phyloP scores from a whole-genome alignment of 495 filamentous ascomycete species.

The Tuber microsphaerosporum region DNA sequence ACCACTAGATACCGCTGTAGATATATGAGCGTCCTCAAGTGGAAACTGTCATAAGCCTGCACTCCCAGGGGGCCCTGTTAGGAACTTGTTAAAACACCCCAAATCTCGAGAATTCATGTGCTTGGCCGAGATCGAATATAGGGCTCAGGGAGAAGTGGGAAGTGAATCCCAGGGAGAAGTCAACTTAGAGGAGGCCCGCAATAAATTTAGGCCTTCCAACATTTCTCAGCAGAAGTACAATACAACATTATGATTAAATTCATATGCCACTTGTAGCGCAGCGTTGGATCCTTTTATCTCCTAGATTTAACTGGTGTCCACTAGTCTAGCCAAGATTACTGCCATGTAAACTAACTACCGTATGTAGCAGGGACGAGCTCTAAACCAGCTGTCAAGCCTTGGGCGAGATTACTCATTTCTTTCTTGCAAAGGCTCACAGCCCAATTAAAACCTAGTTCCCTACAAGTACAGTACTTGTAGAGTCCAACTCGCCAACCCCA shows the following conservation, averaged over 20 bases:
- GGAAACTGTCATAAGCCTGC: background rate
- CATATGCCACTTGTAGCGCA: no score
- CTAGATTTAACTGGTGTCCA: no score
- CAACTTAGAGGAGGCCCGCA: background rate
- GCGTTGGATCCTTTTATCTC: no score
- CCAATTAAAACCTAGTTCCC: no score
- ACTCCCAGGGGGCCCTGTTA: background rate
- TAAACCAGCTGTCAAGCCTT: background rate
- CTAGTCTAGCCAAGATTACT: no score
- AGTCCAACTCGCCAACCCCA: no score
- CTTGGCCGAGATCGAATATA: background rate
- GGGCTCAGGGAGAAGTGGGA: background rate
- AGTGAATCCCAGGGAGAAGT: background rate
- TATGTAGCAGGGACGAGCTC: background rate
- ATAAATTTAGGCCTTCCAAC: background rate
- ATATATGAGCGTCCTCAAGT: background rate
- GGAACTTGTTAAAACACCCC: background rate
- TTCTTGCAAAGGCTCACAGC: no score
- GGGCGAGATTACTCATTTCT: background rate
- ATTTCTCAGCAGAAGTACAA: background rate
- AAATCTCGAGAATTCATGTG: background rate
- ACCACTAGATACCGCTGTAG: background rate
- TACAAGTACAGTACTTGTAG: no score
- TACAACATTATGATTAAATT: no score
- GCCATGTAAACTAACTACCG: no score